Evolutionary conservation across 257 asterid genomes (phyloP), one percentile per base, ranked within the genome.

Genomic region (Schizonepeta tenuifolia): DNA sequence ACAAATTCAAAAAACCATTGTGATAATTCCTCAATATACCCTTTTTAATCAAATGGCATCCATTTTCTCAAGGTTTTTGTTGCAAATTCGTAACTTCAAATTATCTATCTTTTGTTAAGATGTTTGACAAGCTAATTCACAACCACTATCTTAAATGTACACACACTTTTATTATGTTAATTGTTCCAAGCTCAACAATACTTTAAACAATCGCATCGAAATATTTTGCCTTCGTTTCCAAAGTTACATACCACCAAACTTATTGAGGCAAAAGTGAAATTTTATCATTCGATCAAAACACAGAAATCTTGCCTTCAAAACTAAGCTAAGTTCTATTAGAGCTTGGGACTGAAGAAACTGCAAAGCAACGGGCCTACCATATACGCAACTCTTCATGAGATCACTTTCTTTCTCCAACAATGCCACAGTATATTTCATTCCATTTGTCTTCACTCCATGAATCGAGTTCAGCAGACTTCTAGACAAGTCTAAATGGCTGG

Each of bases 321-420:
- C 7, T 38, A 65, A 75, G 70, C 71, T 60, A 47, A 59, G 50
- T 22, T 24, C 38, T 11, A 60, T 18, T 40, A 53, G 70, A 55
- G 56, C 38, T 64, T 71, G 67, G 64, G 38, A 46, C 36, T 56
- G 33, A 56, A 47, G 47, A 63, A 43, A 20, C 53, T 20, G 55
- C 63, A 71, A 60, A 68, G 57, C 15, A 54, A 62, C 35, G 33
- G 24, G 28, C 35, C 56, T 43, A 43, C 33, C 7, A 5, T 67
- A 20, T 51, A 51, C 21, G 54, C 36, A 31, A 31, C 56, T 75
- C 22, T 21, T 9, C 14, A 49, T 17, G 33, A 58, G 64, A 59
- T 64, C 71, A 68, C 21, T 36, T 61, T 18, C 31, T 47, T 54
- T 11, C 14, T 65, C 81, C 71, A 76, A 68, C 71, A 54, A 64